phyloP scores from a whole-genome alignment of 495 filamentous ascomycete genomes.

The Penicillium paxilli region DNA sequence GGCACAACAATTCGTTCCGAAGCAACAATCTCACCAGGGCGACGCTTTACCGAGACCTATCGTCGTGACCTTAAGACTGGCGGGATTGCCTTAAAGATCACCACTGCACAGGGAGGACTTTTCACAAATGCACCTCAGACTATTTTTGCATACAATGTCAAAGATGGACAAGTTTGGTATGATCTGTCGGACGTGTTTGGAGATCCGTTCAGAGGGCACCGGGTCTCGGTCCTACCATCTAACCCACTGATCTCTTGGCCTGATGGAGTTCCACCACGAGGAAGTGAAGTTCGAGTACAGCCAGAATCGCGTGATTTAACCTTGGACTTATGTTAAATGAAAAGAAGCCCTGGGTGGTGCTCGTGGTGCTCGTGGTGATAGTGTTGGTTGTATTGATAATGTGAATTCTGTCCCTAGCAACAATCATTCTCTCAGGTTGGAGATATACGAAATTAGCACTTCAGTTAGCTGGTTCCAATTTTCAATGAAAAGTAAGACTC shows the following conservation, averaged over 20 bases:
- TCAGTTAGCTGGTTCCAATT: neutral
- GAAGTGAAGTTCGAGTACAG: slow-evolving; percentile 48
- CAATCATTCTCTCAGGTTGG: too few species aligned
- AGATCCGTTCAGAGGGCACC: slow-evolving; percentile 51
- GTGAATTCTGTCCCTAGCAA: neutral
- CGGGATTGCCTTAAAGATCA: slow-evolving; percentile 58
- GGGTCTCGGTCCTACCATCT: slow-evolving; percentile 37
- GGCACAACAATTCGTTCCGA: slow-evolving; percentile 34
- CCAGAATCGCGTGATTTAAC: slow-evolving; percentile 32
- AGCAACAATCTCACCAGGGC: slow-evolving; percentile 19
- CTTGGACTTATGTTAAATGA: slow-evolving; percentile 33
- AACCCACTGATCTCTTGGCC: slow-evolving; percentile 48
- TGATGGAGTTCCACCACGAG: slow-evolving; percentile 48
- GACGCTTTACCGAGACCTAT: slow-evolving; percentile 42
- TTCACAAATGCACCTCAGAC: slow-evolving; percentile 50
- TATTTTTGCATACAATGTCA: slow-evolving; percentile 55
- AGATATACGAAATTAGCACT: too few species aligned
- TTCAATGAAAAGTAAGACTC: neutral
- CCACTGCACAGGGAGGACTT: slow-evolving; percentile 44
- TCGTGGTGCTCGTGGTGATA: too few species aligned
- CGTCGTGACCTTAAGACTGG: slow-evolving; percentile 45
- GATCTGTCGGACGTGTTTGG: slow-evolving; percentile 59
- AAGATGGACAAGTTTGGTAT: slow-evolving; percentile 49
- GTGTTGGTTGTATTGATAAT: neutral
- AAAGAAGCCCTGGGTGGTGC: too few species aligned